Evolutionary conservation across 306 rosid genomes (phyloP).

Genomic region (Alnus rubra): DNA sequence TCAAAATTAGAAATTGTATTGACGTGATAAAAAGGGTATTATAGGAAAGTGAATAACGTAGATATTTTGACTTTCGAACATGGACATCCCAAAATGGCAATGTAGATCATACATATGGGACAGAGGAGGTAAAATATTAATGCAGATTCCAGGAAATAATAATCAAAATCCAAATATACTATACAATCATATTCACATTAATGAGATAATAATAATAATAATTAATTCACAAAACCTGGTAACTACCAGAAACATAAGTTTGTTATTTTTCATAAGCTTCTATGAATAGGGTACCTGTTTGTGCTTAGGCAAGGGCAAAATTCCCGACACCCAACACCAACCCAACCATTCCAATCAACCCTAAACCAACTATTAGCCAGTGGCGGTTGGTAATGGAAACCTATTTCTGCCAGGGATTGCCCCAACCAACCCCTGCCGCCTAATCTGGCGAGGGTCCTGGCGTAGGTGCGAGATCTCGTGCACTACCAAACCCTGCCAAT

Average conservation of each 20-base stretch:
- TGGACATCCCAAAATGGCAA: background rate
- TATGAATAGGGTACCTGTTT: background rate
- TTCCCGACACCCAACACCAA: background rate
- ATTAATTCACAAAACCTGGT: background rate
- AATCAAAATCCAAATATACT: background rate
- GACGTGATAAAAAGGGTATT: background rate
- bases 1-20: too few relatives aligned
- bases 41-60: background rate
- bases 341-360: too few relatives aligned
- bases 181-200: background rate
- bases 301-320: too few relatives aligned
- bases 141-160: background rate
- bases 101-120: background rate
- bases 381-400: too few relatives aligned
- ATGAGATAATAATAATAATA: background rate
- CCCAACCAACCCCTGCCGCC: too few relatives aligned
- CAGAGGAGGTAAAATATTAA: background rate
- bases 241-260: background rate
- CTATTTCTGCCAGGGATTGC: too few relatives aligned
- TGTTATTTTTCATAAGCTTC: background rate
- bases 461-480: too few relatives aligned
- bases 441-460: too few relatives aligned
- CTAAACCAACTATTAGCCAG: too few relatives aligned
- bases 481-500: too few relatives aligned
- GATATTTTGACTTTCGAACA: background rate